Evolutionary conservation across 2,329 filamentous ascomycete genomes (phyloP).

Genomic region (Verticillium longisporum): DNA sequence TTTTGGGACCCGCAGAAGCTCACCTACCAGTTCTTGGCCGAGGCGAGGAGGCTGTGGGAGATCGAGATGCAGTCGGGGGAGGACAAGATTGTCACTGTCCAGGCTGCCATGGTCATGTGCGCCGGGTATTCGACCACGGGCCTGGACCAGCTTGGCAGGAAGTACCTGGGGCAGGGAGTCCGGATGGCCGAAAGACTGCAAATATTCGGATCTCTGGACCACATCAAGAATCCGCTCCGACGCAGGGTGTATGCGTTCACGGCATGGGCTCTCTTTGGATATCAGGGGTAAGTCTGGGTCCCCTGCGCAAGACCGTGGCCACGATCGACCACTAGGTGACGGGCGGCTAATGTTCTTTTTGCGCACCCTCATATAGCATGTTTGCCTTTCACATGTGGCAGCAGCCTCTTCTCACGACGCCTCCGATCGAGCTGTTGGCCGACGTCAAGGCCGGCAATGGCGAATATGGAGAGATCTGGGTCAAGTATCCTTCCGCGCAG

Average conservation of each 20-base stretch:
- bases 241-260: conserved; percentile 14
- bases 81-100: conserved; percentile 18
- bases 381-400: conserved; percentile 1
- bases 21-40: conserved; percentile 26
- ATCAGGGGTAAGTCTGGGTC: conserved; percentile 14
- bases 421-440: conserved; percentile 22
- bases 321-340: no score
- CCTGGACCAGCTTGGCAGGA: neutral
- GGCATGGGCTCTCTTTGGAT: conserved; percentile 28
- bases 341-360: neutral
- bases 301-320: no score
- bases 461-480: conserved; percentile 27
- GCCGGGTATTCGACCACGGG: conserved; percentile 11
- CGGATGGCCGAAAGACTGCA: neutral
- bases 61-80: conserved; percentile 13
- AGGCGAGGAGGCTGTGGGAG: conserved; percentile 27
- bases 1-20: conserved; percentile 27
- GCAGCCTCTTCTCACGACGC: conserved; percentile 18
- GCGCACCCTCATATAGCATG: neutral
- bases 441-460: conserved; percentile 12
- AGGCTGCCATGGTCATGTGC: conserved; percentile 23
- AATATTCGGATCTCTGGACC: neutral
- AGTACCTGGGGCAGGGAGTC: neutral
- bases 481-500: conserved; percentile 23
- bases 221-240: neutral